Base-by-base conservation (phyloP, 73 alveolate genomes). In the Uronychia binucleata region DNA sequence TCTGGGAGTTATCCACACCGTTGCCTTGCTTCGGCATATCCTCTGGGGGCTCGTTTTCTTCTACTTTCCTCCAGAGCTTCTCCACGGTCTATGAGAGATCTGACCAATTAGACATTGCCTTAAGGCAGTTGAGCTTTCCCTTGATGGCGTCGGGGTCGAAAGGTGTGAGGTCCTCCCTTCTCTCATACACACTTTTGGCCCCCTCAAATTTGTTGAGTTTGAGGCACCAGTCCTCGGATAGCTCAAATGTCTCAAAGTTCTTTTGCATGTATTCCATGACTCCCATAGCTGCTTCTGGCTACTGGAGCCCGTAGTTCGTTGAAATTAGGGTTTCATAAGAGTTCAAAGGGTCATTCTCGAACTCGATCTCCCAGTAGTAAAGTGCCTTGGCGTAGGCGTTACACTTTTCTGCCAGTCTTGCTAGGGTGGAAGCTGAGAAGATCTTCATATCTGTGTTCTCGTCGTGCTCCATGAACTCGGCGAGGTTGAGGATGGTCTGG, bases 321-420 rank as follows among this genome's bases (percentile, higher is more conserved):
- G 92, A 86, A 31, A 97, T 97, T 77, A 97, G 87, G 74, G 90
- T 87, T 86, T 94, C 97, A 57, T 95, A 93, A 57, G 94, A 90
- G 26, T 77, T 87, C 75, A 81, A 83, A 59, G 95, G 95, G 78
- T 98, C 97, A 34, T 94, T 94, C 30, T 93, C 96, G 81, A 96
- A 97, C 82, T 97, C 99, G 75, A 90, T 91, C 91, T 98, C 99
- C 92, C 97, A 80, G 91, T 96, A 98, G 88, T 95, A 96, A 25
- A 98, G 94, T 0, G 99, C 99, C 85, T 98, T 98, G 0, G 99
- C 99, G 89, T 97, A 97, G 11, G 99, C 99, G 79, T 90, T 93
- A 83, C 99, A 97, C 81, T 92, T 86, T 88, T 98, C 98, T 28
- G 99, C 99, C 19, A 97, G 94, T 82, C 93, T 93, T 8, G 99